These are phyloP conservation scores for Tolypocladium sp. DNA, from an alignment of 2,329 filamentous ascomycete genomes.

Conservation along the genomic window DNA sequence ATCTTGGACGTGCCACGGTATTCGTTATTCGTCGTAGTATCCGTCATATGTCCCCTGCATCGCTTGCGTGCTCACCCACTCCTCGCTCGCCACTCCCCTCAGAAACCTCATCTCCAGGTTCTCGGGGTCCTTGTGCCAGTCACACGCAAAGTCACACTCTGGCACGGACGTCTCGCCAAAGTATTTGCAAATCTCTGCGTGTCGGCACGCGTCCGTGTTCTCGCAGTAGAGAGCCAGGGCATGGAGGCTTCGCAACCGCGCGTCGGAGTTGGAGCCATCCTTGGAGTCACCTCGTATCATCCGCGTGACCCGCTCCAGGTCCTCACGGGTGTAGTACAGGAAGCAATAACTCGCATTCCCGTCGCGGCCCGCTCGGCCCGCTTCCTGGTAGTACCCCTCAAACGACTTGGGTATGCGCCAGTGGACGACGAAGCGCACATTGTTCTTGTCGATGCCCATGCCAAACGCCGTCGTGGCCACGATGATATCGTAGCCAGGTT, in stretches of 20 bases:
- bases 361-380: conserved; percentile 81
- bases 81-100: conserved; percentile 47
- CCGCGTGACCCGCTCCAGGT: conserved; percentile 63
- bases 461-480: conserved; percentile 94
- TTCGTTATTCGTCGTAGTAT: conserved; percentile 35
- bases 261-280: conserved; percentile 32
- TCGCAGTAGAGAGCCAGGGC: conserved; percentile 77
- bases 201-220: conserved; percentile 61
- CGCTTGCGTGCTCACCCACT: conserved; percentile 55
- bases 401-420: conserved; percentile 93
- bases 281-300: conserved; percentile 39
- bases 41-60: conserved; percentile 48
- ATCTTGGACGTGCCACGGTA: no score
- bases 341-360: conserved; percentile 82
- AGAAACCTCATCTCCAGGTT: conserved; percentile 48
- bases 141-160: conserved; percentile 65
- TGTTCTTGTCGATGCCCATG: conserved; percentile 95
- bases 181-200: conserved; percentile 65
- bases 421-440: conserved; percentile 90
- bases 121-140: conserved; percentile 63
- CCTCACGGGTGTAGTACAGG: conserved; percentile 83
- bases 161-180: conserved; percentile 58
- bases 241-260: conserved; percentile 53
- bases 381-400: conserved; percentile 94
- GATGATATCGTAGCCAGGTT: conserved; percentile 76